These are phyloP conservation scores for Fusarium pilosicola DNA, from an alignment of 2,329 filamentous ascomycete species.

Conservation along the genomic window DNA sequence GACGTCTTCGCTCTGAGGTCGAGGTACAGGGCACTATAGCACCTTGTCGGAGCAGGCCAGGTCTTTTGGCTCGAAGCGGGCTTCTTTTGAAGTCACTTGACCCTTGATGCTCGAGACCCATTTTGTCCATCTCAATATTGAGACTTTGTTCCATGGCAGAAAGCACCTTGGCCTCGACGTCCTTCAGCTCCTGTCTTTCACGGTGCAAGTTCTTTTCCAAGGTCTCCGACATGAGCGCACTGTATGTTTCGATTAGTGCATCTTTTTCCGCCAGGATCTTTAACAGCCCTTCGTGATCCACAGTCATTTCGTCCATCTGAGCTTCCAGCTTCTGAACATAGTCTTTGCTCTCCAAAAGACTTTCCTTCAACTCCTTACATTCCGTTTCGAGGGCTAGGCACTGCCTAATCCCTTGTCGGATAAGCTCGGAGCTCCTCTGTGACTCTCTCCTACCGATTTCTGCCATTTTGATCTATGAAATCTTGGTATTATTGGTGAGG, in stretches of 20 bases:
- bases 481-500: rapidly evolving
- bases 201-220: rapidly evolving
- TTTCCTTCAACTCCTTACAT: rapidly evolving
- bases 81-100: too few relatives aligned
- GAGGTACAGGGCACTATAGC: rapidly evolving
- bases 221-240: rapidly evolving
- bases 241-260: not conserved
- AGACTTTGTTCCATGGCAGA: not conserved
- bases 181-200: rapidly evolving
- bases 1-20: not conserved
- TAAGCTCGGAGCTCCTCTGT: not conserved
- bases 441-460: rapidly evolving
- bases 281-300: not conserved
- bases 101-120: too few relatives aligned
- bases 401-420: not conserved
- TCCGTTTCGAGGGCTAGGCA: not conserved
- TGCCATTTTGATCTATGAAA: not conserved
- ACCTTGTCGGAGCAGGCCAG: rapidly evolving
- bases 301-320: rapidly evolving
- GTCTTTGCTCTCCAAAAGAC: rapidly evolving
- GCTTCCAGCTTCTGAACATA: not conserved
- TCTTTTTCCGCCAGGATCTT: not conserved
- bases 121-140: rapidly evolving
- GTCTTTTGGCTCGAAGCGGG: not conserved
- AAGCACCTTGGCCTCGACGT: rapidly evolving